These are phyloP conservation scores for Phytophthora macrochlamydospora DNA, from an alignment of 352 stramenopile species.

Conservation along the genomic window DNA sequence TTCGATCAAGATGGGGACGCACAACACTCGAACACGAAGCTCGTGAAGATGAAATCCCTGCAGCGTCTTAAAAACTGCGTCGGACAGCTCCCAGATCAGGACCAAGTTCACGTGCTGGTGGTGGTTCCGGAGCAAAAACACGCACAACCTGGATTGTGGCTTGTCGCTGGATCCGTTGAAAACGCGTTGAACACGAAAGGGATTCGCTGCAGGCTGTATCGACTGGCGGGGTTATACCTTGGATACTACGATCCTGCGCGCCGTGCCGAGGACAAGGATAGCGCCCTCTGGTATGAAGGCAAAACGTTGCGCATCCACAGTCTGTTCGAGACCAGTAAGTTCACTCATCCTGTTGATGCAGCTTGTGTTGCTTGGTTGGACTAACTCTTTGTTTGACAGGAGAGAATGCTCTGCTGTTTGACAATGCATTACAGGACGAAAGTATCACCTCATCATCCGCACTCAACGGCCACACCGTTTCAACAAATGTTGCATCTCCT, in stretches of 20 bases:
- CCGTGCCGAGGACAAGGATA: background rate
- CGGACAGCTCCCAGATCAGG: background rate
- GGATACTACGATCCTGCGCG: slow-evolving; percentile 14
- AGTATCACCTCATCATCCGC: background rate
- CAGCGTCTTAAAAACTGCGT: too few species aligned
- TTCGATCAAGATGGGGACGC: too few species aligned
- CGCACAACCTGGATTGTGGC: slow-evolving; percentile 4
- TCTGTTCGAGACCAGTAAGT: slow-evolving; percentile 14
- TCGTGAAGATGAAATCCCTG: background rate
- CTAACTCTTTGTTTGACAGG: slow-evolving; percentile 20
- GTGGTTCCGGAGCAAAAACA: slow-evolving; percentile 8
- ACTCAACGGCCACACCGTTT: slow-evolving; percentile 1
- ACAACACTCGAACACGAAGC: background rate
- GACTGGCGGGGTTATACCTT: slow-evolving; percentile 4
- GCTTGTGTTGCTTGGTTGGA: slow-evolving; percentile 5
- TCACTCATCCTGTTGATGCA: slow-evolving; percentile 3
- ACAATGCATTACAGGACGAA: slow-evolving; percentile 7
- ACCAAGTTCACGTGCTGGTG: slow-evolving; percentile 12
- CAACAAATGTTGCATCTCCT: background rate
- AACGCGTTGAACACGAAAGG: slow-evolving; percentile 12
- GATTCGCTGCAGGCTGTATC: slow-evolving; percentile 15
- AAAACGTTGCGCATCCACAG: slow-evolving; percentile 10
- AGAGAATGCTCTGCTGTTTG: slow-evolving; percentile 12
- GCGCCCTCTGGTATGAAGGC: slow-evolving; percentile 13
- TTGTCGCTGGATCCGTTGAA: slow-evolving; percentile 15